phyloP scores from a whole-genome alignment of 225 moss, liverwort and hornwort species.

The Marchantia polymorpha region DNA sequence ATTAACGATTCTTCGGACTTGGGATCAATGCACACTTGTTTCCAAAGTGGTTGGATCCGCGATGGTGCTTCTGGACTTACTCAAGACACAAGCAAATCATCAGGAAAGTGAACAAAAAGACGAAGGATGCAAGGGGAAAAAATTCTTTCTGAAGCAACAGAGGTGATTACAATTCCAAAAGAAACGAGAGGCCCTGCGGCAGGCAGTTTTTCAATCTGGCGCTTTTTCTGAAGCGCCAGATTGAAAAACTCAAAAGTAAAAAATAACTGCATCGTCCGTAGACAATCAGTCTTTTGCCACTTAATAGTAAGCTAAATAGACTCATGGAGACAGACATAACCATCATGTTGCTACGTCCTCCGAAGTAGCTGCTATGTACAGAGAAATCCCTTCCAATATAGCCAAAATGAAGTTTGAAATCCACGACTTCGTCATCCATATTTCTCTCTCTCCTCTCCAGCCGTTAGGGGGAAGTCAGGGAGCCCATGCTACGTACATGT shows the following conservation, averaged over 20 bases:
- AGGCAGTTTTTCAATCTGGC: too few species aligned
- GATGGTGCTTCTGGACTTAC: conserved; percentile 59
- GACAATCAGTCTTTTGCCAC: not conserved
- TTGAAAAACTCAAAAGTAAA: conserved; percentile 62
- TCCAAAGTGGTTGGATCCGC: conserved; percentile 40
- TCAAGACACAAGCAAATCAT: conserved; percentile 75
- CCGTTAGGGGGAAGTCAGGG: conserved; percentile 72
- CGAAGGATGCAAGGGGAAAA: conserved; percentile 76
- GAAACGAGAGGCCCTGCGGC: conserved; percentile 71
- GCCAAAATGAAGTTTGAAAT: conserved; percentile 67
- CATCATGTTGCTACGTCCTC: conserved; percentile 14
- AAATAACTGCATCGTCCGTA: not conserved
- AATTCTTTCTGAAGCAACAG: conserved; percentile 69
- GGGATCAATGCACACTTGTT: conserved; percentile 25
- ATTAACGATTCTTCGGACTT: conserved; percentile 18
- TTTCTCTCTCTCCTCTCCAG: conserved; percentile 64
- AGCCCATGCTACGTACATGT: conserved; percentile 78
- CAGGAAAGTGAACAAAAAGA: conserved; percentile 83
- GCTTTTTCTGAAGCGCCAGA: conserved; percentile 84
- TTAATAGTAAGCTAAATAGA: not conserved
- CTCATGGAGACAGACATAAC: too few species aligned
- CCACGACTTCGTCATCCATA: conserved; percentile 77
- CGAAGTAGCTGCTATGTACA: conserved; percentile 35
- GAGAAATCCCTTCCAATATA: conserved; percentile 50
- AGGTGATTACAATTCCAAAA: conserved; percentile 65